phyloP scores from a whole-genome alignment of 2,329 filamentous ascomycete genomes.

The Aulographum hederae region DNA sequence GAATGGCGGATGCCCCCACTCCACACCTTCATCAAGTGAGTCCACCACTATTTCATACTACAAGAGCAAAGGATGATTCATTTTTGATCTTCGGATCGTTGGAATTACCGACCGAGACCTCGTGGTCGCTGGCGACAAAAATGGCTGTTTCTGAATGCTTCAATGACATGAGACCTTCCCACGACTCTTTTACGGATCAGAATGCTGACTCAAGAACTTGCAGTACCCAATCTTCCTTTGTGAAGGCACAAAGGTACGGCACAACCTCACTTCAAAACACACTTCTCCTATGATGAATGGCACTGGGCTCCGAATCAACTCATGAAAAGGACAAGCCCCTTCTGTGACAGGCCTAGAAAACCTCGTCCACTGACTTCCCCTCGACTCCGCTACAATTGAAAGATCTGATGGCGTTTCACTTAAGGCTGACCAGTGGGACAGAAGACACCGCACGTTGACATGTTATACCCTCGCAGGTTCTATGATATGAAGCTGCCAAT shows the following conservation, averaged over 20 bases:
- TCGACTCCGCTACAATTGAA: neutral
- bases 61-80: too few relatives aligned
- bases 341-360: constrained; percentile 99
- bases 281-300: constrained; percentile 75
- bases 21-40: too few relatives aligned
- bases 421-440: neutral
- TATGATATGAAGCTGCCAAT: too few relatives aligned
- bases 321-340: constrained; percentile 72
- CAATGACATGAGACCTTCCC: neutral
- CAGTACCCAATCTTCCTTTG: too few relatives aligned
- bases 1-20: too few relatives aligned
- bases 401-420: neutral
- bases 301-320: constrained; percentile 85
- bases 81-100: too few relatives aligned
- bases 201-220: too few relatives aligned
- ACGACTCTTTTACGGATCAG: too few relatives aligned
- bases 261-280: too few relatives aligned
- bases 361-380: constrained; percentile 77
- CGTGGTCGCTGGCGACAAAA: constrained; percentile 18
- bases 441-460: neutral
- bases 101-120: constrained; percentile 26
- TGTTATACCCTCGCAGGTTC: neutral
- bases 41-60: too few relatives aligned
- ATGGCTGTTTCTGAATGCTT: constrained; percentile 22
- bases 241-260: too few relatives aligned